phyloP scores from a whole-genome alignment of 2,329 filamentous ascomycete genomes.

The Diaporthe vaccinii region DNA sequence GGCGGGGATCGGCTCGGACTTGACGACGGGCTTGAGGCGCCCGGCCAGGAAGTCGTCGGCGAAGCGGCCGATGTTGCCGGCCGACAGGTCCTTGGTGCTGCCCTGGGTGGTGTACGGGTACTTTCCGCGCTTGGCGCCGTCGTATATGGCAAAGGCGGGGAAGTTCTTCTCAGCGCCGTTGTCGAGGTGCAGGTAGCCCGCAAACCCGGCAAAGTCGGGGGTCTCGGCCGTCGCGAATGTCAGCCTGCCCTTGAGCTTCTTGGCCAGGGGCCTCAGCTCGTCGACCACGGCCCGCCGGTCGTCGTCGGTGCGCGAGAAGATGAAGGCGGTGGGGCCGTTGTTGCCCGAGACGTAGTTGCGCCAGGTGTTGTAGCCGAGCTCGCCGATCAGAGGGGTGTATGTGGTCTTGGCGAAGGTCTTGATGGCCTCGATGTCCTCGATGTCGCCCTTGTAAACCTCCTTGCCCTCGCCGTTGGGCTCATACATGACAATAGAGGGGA shows the following conservation, averaged over 20 bases:
- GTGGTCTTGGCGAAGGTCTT: conserved; percentile 86
- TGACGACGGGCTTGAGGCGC: conserved; percentile 95
- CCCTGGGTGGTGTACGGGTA: conserved; percentile 90
- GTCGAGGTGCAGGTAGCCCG: conserved; percentile 96
- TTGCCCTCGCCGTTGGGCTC: conserved; percentile 99
- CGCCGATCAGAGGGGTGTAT: conserved; percentile 91
- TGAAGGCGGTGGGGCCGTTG: conserved; percentile 93
- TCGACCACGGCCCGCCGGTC: conserved; percentile 85
- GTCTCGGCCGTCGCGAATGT: conserved; percentile 99
- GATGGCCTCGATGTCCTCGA: conserved; percentile 82
- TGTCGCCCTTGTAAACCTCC: conserved; percentile 82
- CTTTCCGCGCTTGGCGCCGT: conserved; percentile 95
- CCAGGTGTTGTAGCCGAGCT: conserved; percentile 97
- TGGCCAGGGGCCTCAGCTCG: conserved; percentile 85
- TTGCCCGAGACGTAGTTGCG: conserved; percentile 88
- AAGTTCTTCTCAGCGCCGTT: conserved; percentile 79
- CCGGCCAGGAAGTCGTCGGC: conserved; percentile 87
- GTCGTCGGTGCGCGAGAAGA: conserved; percentile 93
- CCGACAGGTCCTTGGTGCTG: conserved; percentile 80
- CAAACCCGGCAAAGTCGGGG: conserved; percentile 93
- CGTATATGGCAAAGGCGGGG: conserved; percentile 98
- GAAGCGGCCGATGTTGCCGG: conserved; percentile 80
- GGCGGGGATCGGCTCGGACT: conserved; percentile 97
- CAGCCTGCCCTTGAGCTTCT: conserved; percentile 92
- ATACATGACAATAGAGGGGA: conserved; percentile 92